Percentiles rank a stretch among this genome's conserved stretches.
Evolutionary conservation across 1,284 basidiomycete species (phyloP).

Genomic region (Puccinia triticina): DNA sequence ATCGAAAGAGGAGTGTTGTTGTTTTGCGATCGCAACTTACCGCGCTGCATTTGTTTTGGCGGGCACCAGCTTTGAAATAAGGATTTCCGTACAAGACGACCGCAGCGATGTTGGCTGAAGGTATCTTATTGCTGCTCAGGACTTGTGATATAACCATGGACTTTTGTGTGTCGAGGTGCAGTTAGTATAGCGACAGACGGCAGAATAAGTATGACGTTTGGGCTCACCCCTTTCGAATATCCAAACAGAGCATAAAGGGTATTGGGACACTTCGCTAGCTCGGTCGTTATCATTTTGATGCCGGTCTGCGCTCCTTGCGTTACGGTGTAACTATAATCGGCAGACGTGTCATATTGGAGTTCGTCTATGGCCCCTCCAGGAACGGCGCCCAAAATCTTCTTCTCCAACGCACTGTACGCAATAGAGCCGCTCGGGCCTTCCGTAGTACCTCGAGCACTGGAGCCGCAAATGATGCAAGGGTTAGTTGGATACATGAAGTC

Average conservation of each 20-base stretch:
- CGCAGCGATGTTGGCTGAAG: slow-evolving; percentile 2
- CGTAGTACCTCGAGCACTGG: slow-evolving; percentile 5
- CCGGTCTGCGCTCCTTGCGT: slow-evolving; percentile 14
- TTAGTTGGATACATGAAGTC: neutral
- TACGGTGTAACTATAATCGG: slow-evolving; percentile 21
- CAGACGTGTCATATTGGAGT: slow-evolving; percentile 11
- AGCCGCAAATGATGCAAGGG: neutral
- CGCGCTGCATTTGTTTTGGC: slow-evolving; percentile 32
- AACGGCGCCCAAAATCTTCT: slow-evolving; percentile 15
- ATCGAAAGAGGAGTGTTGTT: neutral
- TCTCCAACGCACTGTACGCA: neutral
- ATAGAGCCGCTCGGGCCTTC: neutral
- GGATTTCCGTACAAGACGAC: slow-evolving; percentile 45
- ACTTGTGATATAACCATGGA: slow-evolving; percentile 41
- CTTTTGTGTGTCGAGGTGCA: neutral
- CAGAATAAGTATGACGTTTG: neutral
- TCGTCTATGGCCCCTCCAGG: slow-evolving; percentile 30
- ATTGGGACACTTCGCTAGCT: slow-evolving; percentile 25
- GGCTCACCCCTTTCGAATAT: slow-evolving; percentile 40
- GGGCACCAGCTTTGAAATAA: slow-evolving; percentile 16
- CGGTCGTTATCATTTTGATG: neutral
- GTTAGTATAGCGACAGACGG: neutral
- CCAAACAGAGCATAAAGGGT: slow-evolving; percentile 29
- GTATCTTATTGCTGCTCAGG: neutral
- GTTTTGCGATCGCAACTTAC: neutral